phyloP scores from a whole-genome alignment of 176 grass and related monocot species.

The Thinopyrum elongatum region DNA sequence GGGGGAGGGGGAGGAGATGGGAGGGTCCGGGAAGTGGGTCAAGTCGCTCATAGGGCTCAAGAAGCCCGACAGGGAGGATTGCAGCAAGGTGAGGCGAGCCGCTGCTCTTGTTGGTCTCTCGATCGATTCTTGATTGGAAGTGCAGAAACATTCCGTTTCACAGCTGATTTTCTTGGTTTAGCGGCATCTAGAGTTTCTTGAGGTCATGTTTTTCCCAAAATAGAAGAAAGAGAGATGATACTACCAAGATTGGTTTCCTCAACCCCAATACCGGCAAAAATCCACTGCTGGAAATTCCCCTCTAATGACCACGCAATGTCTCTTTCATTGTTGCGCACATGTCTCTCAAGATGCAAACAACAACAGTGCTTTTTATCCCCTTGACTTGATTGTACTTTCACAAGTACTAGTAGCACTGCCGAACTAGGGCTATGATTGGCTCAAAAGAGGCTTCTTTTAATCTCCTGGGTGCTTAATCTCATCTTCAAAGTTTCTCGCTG shows the following conservation, averaged over 20 bases:
- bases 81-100: constrained; percentile 54
- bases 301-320: background rate
- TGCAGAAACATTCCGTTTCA: background rate
- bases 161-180: background rate
- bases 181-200: background rate
- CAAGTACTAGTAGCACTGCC: background rate
- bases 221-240: background rate
- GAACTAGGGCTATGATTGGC: background rate
- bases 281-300: background rate
- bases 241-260: background rate
- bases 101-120: background rate
- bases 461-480: background rate
- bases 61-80: constrained; percentile 64
- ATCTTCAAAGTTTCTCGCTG: background rate
- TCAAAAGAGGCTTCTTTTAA: background rate
- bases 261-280: background rate
- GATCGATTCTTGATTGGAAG: background rate
- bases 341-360: background rate
- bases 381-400: constrained; percentile 6
- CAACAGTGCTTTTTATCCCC: background rate
- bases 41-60: constrained; percentile 85
- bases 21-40: constrained; percentile 89
- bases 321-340: background rate
- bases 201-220: background rate
- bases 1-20: constrained; percentile 1